Conservation (phyloP, 2,329 filamentous ascomycete genomes). For the Dactylellina leptospora region DNA sequence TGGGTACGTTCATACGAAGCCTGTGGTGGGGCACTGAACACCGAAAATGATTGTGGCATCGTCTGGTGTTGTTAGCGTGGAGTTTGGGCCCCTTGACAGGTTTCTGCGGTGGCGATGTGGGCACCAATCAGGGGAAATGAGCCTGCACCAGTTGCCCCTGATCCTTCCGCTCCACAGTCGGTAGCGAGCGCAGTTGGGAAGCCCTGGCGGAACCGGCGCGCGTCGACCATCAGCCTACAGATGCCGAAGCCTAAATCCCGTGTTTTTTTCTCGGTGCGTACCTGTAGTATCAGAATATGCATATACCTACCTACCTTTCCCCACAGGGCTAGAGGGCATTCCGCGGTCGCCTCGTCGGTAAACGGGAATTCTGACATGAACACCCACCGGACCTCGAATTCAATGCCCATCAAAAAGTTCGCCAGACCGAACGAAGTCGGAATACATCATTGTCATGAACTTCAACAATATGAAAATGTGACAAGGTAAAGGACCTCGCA, state of each 20-base stretch:
- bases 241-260: constrained; percentile 28
- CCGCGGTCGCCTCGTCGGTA: no score
- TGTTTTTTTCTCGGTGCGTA: neutral
- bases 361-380: no score
- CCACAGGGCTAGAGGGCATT: no score
- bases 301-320: no score
- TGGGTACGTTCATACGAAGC: constrained; percentile 18
- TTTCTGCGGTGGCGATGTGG: constrained; percentile 41
- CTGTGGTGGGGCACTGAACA: constrained; percentile 19
- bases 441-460: neutral
- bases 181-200: constrained; percentile 24
- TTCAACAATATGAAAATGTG: constrained; percentile 14
- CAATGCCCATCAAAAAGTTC: no score
- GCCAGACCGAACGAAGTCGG: neutral
- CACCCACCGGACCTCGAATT: no score
- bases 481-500: neutral
- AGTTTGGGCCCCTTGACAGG: constrained; percentile 32
- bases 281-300: neutral
- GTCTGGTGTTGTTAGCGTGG: constrained; percentile 40
- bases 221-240: constrained; percentile 13
- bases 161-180: constrained; percentile 23
- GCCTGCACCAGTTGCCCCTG: constrained; percentile 29
- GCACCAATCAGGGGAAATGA: constrained; percentile 44
- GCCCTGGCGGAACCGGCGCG: constrained; percentile 26
- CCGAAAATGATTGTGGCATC: constrained; percentile 19